Base-by-base conservation (phyloP, 192 early-diverging fungal genomes). In the Radiomyces spectabilis region DNA sequence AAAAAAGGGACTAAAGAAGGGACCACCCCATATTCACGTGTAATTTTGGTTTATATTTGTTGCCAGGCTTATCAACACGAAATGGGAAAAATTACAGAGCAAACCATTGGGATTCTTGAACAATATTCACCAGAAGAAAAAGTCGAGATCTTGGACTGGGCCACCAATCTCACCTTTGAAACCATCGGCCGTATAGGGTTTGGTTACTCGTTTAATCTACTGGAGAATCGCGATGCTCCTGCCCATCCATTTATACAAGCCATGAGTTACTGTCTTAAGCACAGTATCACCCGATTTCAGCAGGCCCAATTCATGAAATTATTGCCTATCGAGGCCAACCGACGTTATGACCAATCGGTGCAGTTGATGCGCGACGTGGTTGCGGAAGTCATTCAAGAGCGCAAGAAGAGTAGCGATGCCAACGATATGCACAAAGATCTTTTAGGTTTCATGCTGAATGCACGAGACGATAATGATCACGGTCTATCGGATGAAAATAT, bases 111-210 rank as follows among this genome's bases (percentile, higher is more conserved):
- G 1, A 34, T 73, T 18, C 60, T 81, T 55, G 57, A 70, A 18
- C 35, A 60, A 8, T 73, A 48, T 22, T 40, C 46, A 6, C 38
- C 53, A 13, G 44, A 54, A 12, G 67, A 68, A 51, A 38, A 55
- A 31, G 55, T 81, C 9, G 47, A 61, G 2, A 59, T 83, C 24
- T 46, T 50, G 38, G 19, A 61, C 9, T 81, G 77, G 72, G 79
- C 69, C 31, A 83, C 77, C 27, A 75, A 75, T 27, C 53, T 79
- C 18, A 72, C 81, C 16, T 68, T 83, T 37, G 74, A 83, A 57
- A 73, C 73, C 16, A 80, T 83, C 44, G 80, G 73, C 16, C 29
- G 43, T 7, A 59, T 77, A 24, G 81, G 81, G 4, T 81, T 83
- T 31, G 81, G 75, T 12, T 81, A 72, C 44, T 65, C 74, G 25